A percentile compares a stretch with the other conserved stretches of the same genome.
Conservation (phyloP, 768 basidiomycete species). For the Lyophyllum atratum region DNA sequence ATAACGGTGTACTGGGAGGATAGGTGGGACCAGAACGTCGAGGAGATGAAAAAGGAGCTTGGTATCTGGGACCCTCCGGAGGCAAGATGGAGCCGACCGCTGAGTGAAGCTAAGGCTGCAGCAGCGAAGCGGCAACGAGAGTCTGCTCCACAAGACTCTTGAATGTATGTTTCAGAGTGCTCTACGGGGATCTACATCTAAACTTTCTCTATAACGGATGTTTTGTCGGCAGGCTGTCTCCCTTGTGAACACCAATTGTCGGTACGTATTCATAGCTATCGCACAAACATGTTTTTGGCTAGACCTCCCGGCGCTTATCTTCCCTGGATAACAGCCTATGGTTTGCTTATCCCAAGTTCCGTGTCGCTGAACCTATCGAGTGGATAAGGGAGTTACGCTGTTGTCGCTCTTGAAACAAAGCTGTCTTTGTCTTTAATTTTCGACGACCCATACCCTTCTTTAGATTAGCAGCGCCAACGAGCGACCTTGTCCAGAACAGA, state of each 20-base stretch:
- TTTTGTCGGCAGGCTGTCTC: neutral
- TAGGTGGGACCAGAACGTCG: conserved; percentile 83
- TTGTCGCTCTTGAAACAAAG: neutral
- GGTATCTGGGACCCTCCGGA: conserved; percentile 85
- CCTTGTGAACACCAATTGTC: neutral
- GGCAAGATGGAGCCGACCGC: conserved; percentile 66
- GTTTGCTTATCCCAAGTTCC: neutral
- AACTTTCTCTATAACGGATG: neutral
- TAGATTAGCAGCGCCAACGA: neutral
- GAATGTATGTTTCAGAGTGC: conserved; percentile 1
- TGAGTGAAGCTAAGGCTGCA: conserved; percentile 62
- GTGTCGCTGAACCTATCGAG: neutral
- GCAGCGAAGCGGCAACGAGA: conserved; percentile 32
- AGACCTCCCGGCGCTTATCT: neutral
- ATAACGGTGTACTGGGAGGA: conserved; percentile 97
- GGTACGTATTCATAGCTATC: neutral
- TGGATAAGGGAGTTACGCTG: neutral
- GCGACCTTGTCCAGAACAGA: neutral
- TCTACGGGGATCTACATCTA: neutral
- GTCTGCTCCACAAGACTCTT: neutral
- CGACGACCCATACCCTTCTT: neutral
- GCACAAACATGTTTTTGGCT: neutral
- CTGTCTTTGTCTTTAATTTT: neutral
- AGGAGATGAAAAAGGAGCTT: conserved; percentile 82
- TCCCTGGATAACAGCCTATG: neutral